Evolutionary conservation across 139 green algal species (phyloP).

Genomic region (Volvox africanus): DNA sequence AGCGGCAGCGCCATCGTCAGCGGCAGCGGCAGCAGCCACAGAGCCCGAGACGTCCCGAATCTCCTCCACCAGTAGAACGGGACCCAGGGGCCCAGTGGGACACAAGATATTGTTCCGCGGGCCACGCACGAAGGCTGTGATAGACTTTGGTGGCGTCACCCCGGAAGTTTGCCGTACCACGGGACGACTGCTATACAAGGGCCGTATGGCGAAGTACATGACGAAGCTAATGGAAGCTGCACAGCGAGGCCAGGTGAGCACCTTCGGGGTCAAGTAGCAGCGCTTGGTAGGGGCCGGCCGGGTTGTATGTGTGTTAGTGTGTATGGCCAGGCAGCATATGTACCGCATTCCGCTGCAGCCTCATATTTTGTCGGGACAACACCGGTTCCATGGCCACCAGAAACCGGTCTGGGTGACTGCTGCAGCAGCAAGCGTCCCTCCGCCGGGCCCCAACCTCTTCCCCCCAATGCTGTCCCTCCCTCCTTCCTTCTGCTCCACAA

Average conservation of each 20-base stretch:
- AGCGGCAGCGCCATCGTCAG: neutral
- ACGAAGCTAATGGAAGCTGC: neutral
- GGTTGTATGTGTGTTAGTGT: no score
- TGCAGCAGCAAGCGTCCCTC: no score
- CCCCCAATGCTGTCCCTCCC: neutral
- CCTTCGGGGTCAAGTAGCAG: no score
- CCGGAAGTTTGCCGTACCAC: slow-evolving; percentile 22
- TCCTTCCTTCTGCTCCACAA: no score
- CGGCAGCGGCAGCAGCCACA: neutral
- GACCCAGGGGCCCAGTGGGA: neutral
- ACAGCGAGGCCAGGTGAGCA: neutral
- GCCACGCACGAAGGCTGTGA: neutral
- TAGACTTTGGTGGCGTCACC: neutral
- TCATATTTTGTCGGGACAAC: no score
- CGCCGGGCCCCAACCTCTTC: no score
- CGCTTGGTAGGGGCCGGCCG: neutral
- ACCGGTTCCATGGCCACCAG: no score
- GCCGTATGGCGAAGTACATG: neutral
- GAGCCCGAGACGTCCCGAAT: neutral
- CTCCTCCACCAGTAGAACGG: neutral
- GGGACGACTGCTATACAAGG: slow-evolving; percentile 25
- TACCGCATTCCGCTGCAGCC: no score
- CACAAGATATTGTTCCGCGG: slow-evolving; percentile 10
- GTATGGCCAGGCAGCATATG: no score
- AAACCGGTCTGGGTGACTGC: no score